Evolutionary conservation across 495 filamentous ascomycete genomes (phyloP).

Genomic region (Penicillium subrubescens): DNA sequence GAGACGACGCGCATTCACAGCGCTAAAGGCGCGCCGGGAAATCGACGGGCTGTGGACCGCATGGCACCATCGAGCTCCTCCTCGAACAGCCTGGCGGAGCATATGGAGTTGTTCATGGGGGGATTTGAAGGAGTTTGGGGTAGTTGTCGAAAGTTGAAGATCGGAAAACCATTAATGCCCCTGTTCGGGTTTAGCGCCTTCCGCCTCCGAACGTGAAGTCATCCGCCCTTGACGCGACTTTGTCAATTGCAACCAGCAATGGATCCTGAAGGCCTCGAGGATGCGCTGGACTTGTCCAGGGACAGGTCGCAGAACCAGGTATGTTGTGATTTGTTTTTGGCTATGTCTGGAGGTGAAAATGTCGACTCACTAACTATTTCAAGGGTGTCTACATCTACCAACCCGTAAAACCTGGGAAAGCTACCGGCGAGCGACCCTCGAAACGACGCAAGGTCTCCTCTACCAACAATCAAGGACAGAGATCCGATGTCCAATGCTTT

Average conservation of each 20-base stretch:
- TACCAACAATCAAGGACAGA: constrained; percentile 21
- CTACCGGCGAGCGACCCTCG: constrained; percentile 51
- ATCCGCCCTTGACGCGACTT: constrained; percentile 24
- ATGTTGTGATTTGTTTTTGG: constrained; percentile 9
- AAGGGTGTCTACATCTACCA: constrained; percentile 75
- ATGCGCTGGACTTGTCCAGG: constrained; percentile 29
- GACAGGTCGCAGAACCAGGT: constrained; percentile 54
- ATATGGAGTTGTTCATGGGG: constrained; percentile 46
- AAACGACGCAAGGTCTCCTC: constrained; percentile 63
- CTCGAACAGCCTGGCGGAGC: constrained; percentile 51
- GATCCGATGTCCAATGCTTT: constrained; percentile 44
- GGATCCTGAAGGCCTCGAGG: constrained; percentile 33
- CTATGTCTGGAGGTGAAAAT: not conserved
- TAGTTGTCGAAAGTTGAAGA: constrained; percentile 16
- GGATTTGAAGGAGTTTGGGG: constrained; percentile 6
- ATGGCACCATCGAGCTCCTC: constrained; percentile 51
- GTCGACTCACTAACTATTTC: constrained; percentile 16
- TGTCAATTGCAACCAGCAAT: constrained; percentile 25
- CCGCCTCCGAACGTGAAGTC: constrained; percentile 25
- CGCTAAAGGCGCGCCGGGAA: constrained; percentile 37
- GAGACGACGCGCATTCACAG: constrained; percentile 36
- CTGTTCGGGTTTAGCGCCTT: constrained; percentile 41
- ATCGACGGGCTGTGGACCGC: constrained; percentile 36
- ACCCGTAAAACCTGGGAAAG: constrained; percentile 44
- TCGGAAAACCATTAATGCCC: constrained; percentile 35